Conservation (phyloP, 164 flowering plant genomes). For the Kingdonia uniflora region DNA sequence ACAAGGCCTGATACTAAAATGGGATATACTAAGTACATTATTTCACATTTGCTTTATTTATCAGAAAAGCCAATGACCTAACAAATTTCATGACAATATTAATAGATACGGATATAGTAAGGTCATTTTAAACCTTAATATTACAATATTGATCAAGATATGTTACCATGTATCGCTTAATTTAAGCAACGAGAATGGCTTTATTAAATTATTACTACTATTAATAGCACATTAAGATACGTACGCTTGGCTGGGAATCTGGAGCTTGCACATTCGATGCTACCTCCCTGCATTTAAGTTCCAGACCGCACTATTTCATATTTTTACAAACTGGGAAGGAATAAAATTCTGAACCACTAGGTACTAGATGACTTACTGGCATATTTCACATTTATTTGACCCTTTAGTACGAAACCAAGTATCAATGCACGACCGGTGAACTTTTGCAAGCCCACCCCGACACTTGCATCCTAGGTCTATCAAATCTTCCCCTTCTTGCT, state of each 20-base stretch:
- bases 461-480: slow-evolving; percentile 72
- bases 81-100: too few relatives aligned
- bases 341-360: slow-evolving; percentile 1
- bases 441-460: slow-evolving; percentile 66
- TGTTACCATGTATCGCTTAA: too few relatives aligned
- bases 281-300: slow-evolving; percentile 36
- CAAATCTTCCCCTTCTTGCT: slow-evolving; percentile 57
- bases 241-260: slow-evolving; percentile 46
- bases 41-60: too few relatives aligned
- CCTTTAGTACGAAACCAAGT: slow-evolving; percentile 69
- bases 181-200: too few relatives aligned
- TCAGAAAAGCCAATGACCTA: too few relatives aligned
- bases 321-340: not conserved
- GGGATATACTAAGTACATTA: too few relatives aligned
- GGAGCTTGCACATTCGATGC: slow-evolving; percentile 60
- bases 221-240: slow-evolving; percentile 13
- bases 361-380: slow-evolving; percentile 49
- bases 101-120: too few relatives aligned
- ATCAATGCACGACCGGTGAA: slow-evolving; percentile 65
- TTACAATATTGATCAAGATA: too few relatives aligned
- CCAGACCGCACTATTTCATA: not conserved
- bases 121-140: too few relatives aligned
- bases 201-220: too few relatives aligned
- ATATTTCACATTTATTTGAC: slow-evolving; percentile 78
- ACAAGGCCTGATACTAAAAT: too few relatives aligned